Percentiles rank a stretch among this genome's conserved stretches.
These are phyloP conservation scores for Rhodofomes roseus DNA, from an alignment of 1,284 basidiomycete genomes.

Conservation along the genomic window DNA sequence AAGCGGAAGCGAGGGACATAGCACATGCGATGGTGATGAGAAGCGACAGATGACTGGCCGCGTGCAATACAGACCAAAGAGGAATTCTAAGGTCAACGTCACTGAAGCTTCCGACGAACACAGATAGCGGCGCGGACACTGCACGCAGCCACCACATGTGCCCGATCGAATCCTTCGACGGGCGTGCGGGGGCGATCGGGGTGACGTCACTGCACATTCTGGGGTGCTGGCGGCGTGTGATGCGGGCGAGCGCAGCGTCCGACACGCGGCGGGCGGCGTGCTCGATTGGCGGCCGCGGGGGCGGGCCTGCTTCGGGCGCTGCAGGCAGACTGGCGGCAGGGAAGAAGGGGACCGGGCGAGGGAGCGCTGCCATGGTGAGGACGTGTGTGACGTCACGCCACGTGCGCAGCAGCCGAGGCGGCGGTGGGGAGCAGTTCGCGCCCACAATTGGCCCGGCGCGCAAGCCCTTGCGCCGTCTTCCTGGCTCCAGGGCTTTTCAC, in stretches of 20 bases:
- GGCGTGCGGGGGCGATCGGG: not conserved
- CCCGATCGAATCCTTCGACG: no score
- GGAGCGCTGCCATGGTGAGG: not conserved
- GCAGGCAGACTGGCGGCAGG: not conserved
- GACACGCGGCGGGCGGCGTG: no score
- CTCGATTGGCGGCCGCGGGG: not conserved
- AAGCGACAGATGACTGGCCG: not conserved
- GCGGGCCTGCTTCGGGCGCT: no score
- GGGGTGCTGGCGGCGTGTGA: not conserved
- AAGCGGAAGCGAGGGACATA: not conserved
- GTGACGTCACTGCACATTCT: not conserved
- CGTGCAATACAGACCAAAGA: not conserved
- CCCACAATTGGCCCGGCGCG: not conserved
- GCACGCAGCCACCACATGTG: no score
- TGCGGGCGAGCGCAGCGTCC: not conserved
- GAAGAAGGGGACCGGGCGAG: not conserved
- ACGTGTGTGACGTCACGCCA: not conserved
- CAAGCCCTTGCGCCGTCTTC: not conserved
- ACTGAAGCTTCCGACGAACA: not conserved
- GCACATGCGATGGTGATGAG: not conserved
- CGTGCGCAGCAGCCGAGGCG: not conserved
- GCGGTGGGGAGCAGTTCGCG: not conserved
- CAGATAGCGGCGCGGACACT: not conserved
- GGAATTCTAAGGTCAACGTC: not conserved
- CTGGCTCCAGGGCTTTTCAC: not conserved